Base-by-base conservation (phyloP, 1,284 basidiomycete species). In the Blastosporella zonata region DNA sequence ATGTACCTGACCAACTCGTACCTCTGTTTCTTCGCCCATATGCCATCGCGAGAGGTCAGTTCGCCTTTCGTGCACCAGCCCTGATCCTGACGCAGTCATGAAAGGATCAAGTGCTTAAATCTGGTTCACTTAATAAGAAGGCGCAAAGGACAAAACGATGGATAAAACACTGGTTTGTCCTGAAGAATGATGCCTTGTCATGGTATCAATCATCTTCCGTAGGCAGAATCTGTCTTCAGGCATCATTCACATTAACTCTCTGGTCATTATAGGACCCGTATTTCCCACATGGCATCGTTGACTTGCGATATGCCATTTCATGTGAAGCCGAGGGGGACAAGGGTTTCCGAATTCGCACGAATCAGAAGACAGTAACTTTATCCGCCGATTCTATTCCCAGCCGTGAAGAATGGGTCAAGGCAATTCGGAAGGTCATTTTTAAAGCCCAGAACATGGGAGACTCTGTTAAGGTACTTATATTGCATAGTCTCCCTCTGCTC, bases 361-460 rank as follows among this genome's bases (percentile, higher is more conserved):
- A 88, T 58, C 84, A 90, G 66, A 87, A 85, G 67, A 80, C 75
- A 27, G 78, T 93, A 42, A 68, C 79, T 5, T 68, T 95, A 53
- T 79, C 80, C 33, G 87, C 89, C 1, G 90, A 94, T 56, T 93
- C 92, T 6, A 70, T 81, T 10, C 81, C 86, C 0, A 90, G 84
- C 62, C 79, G 90, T 35, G 86, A 93, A 38, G 90, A 94, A 68
- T 99, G 96, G 96, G 84, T 98, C 31, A 93, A 94, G 63, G 84
- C 90, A 2, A 84, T 99, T 50, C 81, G 86, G 50, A 95, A 90
- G 67, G 87, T 89, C 27, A 93, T 97, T 51, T 93, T 97, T 71
- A 93, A 93, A 62, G 87, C 88, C 4, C 95, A 97, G 72, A 97
- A 98, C 62, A 88, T 89, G 74, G 95, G 95, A 0, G 93, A 97